These are phyloP conservation scores for Verticillium nubilum DNA, from an alignment of 2,329 filamentous ascomycete species.

Conservation along the genomic window DNA sequence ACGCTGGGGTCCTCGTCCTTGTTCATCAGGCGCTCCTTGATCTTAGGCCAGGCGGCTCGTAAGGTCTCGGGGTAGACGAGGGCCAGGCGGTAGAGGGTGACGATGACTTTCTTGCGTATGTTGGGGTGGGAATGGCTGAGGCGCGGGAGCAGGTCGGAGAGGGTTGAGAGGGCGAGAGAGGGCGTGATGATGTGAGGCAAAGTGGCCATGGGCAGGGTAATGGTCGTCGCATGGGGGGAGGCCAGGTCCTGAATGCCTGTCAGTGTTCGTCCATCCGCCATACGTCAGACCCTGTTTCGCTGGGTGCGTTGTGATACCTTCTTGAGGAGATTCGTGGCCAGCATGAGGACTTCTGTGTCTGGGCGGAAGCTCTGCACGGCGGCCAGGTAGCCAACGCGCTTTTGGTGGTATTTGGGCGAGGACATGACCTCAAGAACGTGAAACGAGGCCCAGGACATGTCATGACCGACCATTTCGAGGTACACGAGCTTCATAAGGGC, in stretches of 20 bases:
- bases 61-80: conserved; percentile 95
- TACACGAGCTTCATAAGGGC: conserved; percentile 94
- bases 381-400: conserved; percentile 89
- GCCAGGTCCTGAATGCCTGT: conserved; percentile 58
- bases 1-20: conserved; percentile 86
- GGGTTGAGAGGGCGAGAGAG: conserved; percentile 82
- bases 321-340: conserved; percentile 93
- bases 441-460: conserved; percentile 99
- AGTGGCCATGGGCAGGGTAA: conserved; percentile 80
- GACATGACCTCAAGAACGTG: conserved; percentile 99
- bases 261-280: not conserved
- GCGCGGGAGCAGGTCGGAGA: conserved; percentile 80
- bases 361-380: conserved; percentile 94
- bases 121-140: conserved; percentile 79
- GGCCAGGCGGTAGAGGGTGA: conserved; percentile 87
- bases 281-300: not conserved
- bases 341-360: conserved; percentile 95
- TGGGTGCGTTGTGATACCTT: conserved; percentile 50
- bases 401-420: conserved; percentile 88
- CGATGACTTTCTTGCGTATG: conserved; percentile 92
- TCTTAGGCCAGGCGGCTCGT: conserved; percentile 91
- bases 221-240: conserved; percentile 65
- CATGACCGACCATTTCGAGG: conserved; percentile 97
- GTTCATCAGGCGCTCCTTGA: conserved; percentile 90
- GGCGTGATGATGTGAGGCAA: conserved; percentile 95